Base-by-base conservation (phyloP, 1,284 basidiomycete genomes). In the Leccinum angustisporum region DNA sequence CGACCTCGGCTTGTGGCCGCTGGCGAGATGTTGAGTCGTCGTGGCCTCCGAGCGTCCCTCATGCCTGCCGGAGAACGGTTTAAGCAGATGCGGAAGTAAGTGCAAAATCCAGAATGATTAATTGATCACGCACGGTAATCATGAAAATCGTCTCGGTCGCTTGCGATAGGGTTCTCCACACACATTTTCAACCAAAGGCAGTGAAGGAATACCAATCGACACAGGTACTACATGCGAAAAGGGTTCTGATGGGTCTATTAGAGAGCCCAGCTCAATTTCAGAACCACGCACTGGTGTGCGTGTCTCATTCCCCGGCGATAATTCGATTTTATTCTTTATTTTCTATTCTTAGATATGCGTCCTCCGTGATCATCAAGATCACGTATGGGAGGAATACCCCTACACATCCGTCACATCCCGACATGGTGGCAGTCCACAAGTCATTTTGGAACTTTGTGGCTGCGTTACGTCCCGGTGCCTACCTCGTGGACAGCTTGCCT, bases 1-100 rank as follows among this genome's bases (percentile, higher is more conserved):
- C 61, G 65, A 21, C 62, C 57, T 10, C 65, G 43, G 13, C n/a
- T 25, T 10, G 30, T 63, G 7, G 64, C 66, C 7, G 7, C 48
- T 27, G 53, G 53, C 4, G 53, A 68, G 36, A 1, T 65, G 7
- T 33, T 46, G 43, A 18, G n/a, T 46, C n/a, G 46, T 25, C 4
- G 55, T 18, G 55, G 55, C 46, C 25, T 67, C 9, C 55, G 63
- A 21, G 0, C 62, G 7, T 0, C 51, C 4, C 31, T 34, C 18
- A 51, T 31, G n/a, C 38, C 46, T 3, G 48, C 13, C 1, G 55
- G 65, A 2, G 63, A 65, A 38, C 56, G 43, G 10, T n/a, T 65
- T 0, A 61, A 38, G 54, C 51, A 38, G 27, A 54, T 55, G 54
- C 63, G 55, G 6, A 61, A 14, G 64, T 52, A 46, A 46, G 18